Evolutionary conservation across 768 basidiomycete genomes (phyloP).

Genomic region (Nidularia pulvinata): DNA sequence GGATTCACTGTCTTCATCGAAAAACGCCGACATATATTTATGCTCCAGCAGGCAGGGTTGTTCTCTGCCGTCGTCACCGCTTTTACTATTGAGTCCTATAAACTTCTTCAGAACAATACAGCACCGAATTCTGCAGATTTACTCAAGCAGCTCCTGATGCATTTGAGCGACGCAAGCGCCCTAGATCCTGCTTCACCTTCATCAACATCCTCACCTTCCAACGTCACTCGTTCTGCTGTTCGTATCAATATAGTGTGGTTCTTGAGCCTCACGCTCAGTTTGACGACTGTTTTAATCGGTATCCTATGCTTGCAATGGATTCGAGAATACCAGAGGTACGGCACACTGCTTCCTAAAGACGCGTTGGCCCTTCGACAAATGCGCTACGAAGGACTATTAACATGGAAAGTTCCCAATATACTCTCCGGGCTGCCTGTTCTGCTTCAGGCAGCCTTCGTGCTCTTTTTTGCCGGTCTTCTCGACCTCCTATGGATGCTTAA

Average conservation of each 20-base stretch:
- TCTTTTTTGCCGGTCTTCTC: slow-evolving; percentile 17
- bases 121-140: slow-evolving; percentile 12
- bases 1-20: background rate
- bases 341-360: slow-evolving; percentile 4
- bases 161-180: background rate
- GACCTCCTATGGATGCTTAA: slow-evolving; percentile 14
- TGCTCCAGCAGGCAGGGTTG: slow-evolving; percentile 20
- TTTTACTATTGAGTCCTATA: slow-evolving; percentile 23
- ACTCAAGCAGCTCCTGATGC: slow-evolving; percentile 9
- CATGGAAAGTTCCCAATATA: slow-evolving; percentile 13
- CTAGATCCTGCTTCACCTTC: background rate
- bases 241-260: slow-evolving; percentile 1
- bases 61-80: slow-evolving; percentile 26
- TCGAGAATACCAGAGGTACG: background rate
- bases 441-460: slow-evolving; percentile 15
- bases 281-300: background rate
- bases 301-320: slow-evolving; percentile 1
- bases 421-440: slow-evolving; percentile 13
- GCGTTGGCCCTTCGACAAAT: slow-evolving; percentile 13
- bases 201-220: background rate
- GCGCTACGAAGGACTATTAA: slow-evolving; percentile 10
- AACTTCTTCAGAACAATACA: slow-evolving; percentile 15
- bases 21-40: background rate
- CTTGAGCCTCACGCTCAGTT: background rate
- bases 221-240: background rate